These are phyloP conservation scores for Remersonia thermophila DNA, from an alignment of 2,329 filamentous ascomycete species.

Conservation along the genomic window DNA sequence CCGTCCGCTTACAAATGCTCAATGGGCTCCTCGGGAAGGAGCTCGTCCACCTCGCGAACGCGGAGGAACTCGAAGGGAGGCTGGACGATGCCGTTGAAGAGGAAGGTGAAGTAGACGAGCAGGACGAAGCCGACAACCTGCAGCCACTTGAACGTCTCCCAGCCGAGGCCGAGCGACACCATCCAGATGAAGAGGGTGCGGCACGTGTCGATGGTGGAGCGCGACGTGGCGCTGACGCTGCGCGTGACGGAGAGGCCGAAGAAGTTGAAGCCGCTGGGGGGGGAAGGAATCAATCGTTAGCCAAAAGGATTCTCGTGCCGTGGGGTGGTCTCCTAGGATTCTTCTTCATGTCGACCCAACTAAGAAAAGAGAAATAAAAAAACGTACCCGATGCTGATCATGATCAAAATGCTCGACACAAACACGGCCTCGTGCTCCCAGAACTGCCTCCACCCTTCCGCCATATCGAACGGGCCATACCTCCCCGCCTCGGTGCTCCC, in stretches of 20 bases:
- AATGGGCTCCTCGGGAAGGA: slow-evolving; percentile 73
- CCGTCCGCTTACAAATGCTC: slow-evolving; percentile 45
- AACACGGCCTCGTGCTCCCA: slow-evolving; percentile 57
- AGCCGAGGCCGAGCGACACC: slow-evolving; percentile 80
- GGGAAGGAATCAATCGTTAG: not conserved
- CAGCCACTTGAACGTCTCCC: slow-evolving; percentile 96
- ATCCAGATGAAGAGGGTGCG: slow-evolving; percentile 98
- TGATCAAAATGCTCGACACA: slow-evolving; percentile 74
- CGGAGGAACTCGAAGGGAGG: slow-evolving; percentile 64
- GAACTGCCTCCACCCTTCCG: slow-evolving; percentile 74
- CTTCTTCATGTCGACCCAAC: no score
- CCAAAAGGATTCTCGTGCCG: no score
- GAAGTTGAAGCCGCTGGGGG: slow-evolving; percentile 82
- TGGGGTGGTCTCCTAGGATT: no score
- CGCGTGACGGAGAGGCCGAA: slow-evolving; percentile 91
- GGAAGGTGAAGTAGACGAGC: slow-evolving; percentile 89
- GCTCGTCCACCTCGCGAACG: slow-evolving; percentile 43
- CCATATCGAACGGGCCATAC: slow-evolving; percentile 81
- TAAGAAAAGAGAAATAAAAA: not conserved
- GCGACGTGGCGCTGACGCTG: slow-evolving; percentile 77
- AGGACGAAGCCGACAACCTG: slow-evolving; percentile 81
- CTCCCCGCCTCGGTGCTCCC: slow-evolving; percentile 62
- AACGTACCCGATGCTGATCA: slow-evolving; percentile 89
- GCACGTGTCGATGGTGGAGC: slow-evolving; percentile 95
- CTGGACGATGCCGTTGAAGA: slow-evolving; percentile 89